Conservation (phyloP, 148 eudicot genomes). For the Nyssa sinensis region DNA sequence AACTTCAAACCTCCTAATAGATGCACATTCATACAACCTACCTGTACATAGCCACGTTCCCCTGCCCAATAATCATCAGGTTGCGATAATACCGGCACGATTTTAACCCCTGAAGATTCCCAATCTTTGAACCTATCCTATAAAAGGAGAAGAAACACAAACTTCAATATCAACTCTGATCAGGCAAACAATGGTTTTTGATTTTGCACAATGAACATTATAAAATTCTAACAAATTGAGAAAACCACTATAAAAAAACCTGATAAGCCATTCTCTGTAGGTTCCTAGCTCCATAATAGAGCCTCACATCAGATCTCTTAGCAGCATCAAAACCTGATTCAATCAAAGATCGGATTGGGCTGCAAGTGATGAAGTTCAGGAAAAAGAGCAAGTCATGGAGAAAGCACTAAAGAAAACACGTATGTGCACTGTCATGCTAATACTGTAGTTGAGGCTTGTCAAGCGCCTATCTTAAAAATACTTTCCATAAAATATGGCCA, state of each 20-base stretch:
- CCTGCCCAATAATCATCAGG: constrained; percentile 81
- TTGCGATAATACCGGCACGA: constrained; percentile 84
- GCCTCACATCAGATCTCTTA: constrained; percentile 88
- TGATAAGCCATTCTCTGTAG: constrained; percentile 93
- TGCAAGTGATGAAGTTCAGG: constrained; percentile 35
- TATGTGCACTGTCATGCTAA: neutral
- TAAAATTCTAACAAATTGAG: neutral
- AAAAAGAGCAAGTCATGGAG: neutral
- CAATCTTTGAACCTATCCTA: constrained; percentile 88
- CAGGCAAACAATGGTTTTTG: neutral
- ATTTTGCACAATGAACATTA: neutral
- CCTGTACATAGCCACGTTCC: constrained; percentile 93
- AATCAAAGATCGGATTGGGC: constrained; percentile 90
- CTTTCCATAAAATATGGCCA: neutral
- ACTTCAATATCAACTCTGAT: constrained; percentile 12
- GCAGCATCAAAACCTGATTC: constrained; percentile 80
- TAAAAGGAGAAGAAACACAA: constrained; percentile 14
- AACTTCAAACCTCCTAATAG: constrained; percentile 1
- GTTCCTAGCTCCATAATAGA: constrained; percentile 93
- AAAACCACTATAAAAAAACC: constrained; percentile 33
- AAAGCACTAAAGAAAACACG: neutral
- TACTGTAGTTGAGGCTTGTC: neutral
- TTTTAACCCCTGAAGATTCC: constrained; percentile 77
- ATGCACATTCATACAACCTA: constrained; percentile 15
- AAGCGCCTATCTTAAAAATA: neutral